Base-by-base conservation (phyloP, 371 early-diverging fungal genomes). In the Rhizopus stolonifer region DNA sequence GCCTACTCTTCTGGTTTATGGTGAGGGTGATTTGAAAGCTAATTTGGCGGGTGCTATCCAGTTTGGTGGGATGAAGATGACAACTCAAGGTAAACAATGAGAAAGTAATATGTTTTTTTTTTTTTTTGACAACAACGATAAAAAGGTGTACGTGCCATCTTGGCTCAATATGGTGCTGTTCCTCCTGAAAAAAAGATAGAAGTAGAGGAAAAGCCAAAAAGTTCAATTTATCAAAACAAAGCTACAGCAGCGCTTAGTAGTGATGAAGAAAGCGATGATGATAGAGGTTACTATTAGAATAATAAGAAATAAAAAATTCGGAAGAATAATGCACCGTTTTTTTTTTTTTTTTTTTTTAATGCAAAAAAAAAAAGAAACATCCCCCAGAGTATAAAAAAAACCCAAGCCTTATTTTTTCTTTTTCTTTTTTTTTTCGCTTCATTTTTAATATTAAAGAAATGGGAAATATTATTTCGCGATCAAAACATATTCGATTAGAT, bases 1-100 rank as follows among this genome's bases (percentile, higher is more conserved):
- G 36, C 94, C 94, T n/a, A 94, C 98, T 0, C 67, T 97, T 19
- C 63, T 97, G 47, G 75, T 95, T 40, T 96, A 95, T 67, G 88
- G 88, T 18, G 66, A 90, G 8, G 93, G 95, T 17, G 95, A 96
- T 51, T 66, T 95, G 40, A 83, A 80, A 57, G 75, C 82, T 3
- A 93, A 97, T 62, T 65, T 95, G 21, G 90, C 92, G 1, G 90
- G 96, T 14, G 78, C 93, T 38, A 68, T 82, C 52, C 70, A 73
- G 26, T 83, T 93, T 64, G 94, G 94, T 42, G 96, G 95, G 14
- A 77, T 84, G 80, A 81, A 81, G 34, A 86, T 88, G 64, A 91
- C 82, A 23, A 78, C 82, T 14, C 76, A 83, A 61, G 84, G 88
- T 77, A 76, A 64, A 73, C 40, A 13, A 19, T 54, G 9, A 13